These are phyloP conservation scores for Saccharum spontaneum DNA, from an alignment of 176 grass and related monocot species.

Conservation along the genomic window DNA sequence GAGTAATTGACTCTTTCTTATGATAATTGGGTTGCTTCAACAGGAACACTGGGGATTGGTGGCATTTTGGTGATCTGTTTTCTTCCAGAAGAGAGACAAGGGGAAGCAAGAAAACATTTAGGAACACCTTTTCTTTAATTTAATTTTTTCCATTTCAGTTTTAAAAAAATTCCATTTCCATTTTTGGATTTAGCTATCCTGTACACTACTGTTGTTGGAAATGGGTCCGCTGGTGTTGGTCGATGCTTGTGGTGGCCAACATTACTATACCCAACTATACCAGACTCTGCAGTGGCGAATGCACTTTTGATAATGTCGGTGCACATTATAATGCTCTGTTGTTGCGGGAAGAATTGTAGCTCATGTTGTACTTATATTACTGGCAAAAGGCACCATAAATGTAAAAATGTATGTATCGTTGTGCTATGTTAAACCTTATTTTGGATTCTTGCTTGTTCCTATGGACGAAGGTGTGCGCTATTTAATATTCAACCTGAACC, in stretches of 20 bases:
- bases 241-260: neutral
- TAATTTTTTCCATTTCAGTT: neutral
- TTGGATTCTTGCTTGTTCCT: neutral
- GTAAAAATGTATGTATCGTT: neutral
- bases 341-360: neutral
- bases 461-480: neutral
- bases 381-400: neutral
- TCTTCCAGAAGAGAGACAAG: neutral
- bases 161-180: neutral
- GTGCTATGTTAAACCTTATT: neutral
- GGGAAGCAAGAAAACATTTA: neutral
- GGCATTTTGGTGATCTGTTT: constrained; percentile 16
- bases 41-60: neutral
- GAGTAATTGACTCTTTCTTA: constrained; percentile 12
- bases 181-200: constrained; percentile 22
- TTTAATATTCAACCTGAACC: neutral
- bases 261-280: neutral
- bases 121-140: constrained; percentile 19
- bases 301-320: neutral
- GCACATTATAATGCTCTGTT: neutral
- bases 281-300: neutral
- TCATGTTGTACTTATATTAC: neutral
- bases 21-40: constrained; percentile 1
- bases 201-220: constrained; percentile 10
- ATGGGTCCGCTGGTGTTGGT: neutral